These are phyloP conservation scores for Cajanus cajan DNA, from an alignment of 306 rosid genomes.

Conservation along the genomic window DNA sequence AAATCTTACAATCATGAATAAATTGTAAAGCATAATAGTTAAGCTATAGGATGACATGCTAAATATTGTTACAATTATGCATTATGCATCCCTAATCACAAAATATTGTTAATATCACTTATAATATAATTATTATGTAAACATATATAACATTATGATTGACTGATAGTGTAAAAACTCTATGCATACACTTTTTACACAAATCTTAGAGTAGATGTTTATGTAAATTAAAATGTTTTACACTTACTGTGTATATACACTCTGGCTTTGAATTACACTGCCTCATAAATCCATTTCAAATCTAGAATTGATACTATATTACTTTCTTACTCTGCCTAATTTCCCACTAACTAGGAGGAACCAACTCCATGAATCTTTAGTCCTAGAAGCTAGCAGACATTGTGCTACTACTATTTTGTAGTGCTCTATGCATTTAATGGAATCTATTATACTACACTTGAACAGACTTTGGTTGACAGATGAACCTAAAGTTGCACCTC, in stretches of 20 bases:
- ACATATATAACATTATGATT: too few relatives aligned
- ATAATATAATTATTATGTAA: too few relatives aligned
- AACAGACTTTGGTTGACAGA: slow-evolving; percentile 53
- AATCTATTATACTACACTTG: slow-evolving; percentile 33
- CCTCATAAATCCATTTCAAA: not conserved
- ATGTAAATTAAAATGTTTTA: too few relatives aligned
- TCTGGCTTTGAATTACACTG: not conserved
- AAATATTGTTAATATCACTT: too few relatives aligned
- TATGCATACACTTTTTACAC: too few relatives aligned
- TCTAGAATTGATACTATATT: not conserved
- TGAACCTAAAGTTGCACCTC: slow-evolving; percentile 55
- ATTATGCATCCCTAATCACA: too few relatives aligned
- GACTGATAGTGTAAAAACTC: not conserved
- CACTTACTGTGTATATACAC: not conserved
- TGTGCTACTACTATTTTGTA: not conserved
- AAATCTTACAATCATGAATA: not conserved
- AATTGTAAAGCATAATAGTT: not conserved
- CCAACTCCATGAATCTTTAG: not conserved
- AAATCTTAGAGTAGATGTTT: too few relatives aligned
- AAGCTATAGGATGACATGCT: not conserved
- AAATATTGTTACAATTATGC: too few relatives aligned
- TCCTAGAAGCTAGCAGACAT: not conserved
- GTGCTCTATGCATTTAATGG: slow-evolving; percentile 34
- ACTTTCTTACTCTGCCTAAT: not conserved
- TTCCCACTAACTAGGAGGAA: not conserved